Percentiles rank a stretch among this genome's conserved stretches.
These are phyloP conservation scores for Rhododendron vialii DNA, from an alignment of 148 eudicot genomes.

Conservation along the genomic window DNA sequence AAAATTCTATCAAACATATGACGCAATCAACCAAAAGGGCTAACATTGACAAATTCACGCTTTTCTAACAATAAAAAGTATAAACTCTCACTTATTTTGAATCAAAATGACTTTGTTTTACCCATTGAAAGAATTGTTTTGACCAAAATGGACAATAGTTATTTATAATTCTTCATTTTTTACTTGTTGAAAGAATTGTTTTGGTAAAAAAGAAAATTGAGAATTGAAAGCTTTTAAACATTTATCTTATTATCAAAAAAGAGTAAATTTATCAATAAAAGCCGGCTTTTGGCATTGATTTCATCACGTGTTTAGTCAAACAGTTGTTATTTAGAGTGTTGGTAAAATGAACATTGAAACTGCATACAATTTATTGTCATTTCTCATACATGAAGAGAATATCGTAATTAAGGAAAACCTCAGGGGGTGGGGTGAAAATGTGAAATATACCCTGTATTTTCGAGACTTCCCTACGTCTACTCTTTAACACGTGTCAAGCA, in stretches of 20 bases:
- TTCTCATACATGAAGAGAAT: not conserved
- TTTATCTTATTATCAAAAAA: too few species aligned
- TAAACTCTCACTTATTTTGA: not conserved
- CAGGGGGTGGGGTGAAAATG: not conserved
- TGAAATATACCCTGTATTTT: not conserved
- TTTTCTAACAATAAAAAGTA: too few species aligned
- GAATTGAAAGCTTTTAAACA: not conserved
- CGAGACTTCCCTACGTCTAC: not conserved
- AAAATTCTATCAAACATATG: too few species aligned
- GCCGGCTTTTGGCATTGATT: not conserved
- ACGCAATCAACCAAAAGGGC: not conserved
- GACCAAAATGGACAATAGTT: not conserved
- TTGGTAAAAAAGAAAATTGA: not conserved
- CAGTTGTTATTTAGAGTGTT: not conserved
- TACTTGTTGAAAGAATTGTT: too few species aligned
- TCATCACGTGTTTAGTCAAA: too few species aligned
- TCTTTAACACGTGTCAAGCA: slow-evolving; percentile 12
- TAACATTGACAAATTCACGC: not conserved
- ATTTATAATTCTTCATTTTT: too few species aligned
- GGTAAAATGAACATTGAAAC: not conserved
- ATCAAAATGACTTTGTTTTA: not conserved
- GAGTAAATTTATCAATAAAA: not conserved
- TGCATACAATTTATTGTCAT: too few species aligned
- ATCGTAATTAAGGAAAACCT: too few species aligned
- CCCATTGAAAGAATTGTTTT: not conserved